Base-by-base conservation (phyloP, 169 alveolate species). In the Eimeria falciformis region DNA sequence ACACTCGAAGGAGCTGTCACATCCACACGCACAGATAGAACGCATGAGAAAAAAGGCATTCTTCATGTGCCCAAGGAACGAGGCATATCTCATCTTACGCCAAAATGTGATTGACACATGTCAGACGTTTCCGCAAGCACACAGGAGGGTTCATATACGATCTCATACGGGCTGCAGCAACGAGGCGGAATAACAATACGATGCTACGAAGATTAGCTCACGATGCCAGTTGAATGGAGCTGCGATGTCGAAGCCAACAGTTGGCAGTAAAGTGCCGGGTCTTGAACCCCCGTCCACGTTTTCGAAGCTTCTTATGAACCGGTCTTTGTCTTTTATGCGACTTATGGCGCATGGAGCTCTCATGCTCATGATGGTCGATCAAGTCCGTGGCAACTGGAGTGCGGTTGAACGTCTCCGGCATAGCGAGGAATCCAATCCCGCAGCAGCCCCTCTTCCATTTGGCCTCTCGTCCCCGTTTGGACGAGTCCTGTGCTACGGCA, bases 221-320 rank as follows among this genome's bases (percentile, higher is more conserved):
- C 75, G 75, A 62, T 18, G 75, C 75, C 27, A 62, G 40, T 62
- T 62, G 75, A 21, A 9, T 62, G 75, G 75, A 62, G 18, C 75
- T 23, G 40, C 37, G 23, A 23, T 62, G 75, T 18, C 75, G 75
- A 29, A 14, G 37, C 18, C 75, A 29, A 62, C 18, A 25, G 37
- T 62, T n/a, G 7, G 40, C 18, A 62, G 37, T 29, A 23, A 62
- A 62, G 40, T 17, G 75, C 12, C 75, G 18, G 12, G 29, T 11
- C 9, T 62, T 62, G 40, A 62, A 29, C 17, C 40, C 75, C 43
- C 75, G 18, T n/a, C 12, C 23, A 23, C 40, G 75, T 14, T 25
- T 18, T 29, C 25, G 75, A 11, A 62, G 29, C 75, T 62, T 62
- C 29, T 62, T 62, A 23, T 29, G 3, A 6, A 62, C 40, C 40